Conservation (phyloP, 768 basidiomycete genomes). For the Exsudoporus frostii region DNA sequence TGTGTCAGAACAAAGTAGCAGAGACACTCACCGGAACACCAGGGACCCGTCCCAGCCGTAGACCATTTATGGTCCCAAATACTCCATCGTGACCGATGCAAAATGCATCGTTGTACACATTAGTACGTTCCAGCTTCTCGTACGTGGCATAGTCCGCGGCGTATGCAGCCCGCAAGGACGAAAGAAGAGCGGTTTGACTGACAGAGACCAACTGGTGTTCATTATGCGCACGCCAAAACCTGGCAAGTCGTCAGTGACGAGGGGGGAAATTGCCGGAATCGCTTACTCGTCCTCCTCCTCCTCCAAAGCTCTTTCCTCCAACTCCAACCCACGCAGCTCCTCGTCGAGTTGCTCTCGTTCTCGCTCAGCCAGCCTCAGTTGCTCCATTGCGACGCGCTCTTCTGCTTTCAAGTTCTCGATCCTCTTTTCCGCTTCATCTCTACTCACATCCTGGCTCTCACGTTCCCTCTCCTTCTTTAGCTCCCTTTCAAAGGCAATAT, state of each 20-base stretch:
- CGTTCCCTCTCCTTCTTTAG: conserved; percentile 78
- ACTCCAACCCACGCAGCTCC: conserved; percentile 66
- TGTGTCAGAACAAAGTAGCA: not conserved
- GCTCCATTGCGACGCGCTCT: conserved; percentile 65
- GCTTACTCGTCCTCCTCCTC: conserved; percentile 82
- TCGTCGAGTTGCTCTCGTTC: conserved; percentile 74
- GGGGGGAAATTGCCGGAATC: not conserved
- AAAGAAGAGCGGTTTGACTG: conserved; percentile 65
- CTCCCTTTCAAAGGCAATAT: conserved; percentile 89
- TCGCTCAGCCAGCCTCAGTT: conserved; percentile 70
- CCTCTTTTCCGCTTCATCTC: conserved; percentile 66
- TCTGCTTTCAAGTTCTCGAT: conserved; percentile 71
- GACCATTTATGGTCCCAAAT: conserved; percentile 97
- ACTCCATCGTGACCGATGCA: conserved; percentile 93
- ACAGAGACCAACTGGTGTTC: conserved; percentile 63
- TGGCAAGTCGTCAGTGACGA: conserved; percentile 28
- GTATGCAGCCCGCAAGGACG: conserved; percentile 74
- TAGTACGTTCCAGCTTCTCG: conserved; percentile 85
- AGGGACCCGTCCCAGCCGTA: conserved; percentile 85
- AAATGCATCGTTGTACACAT: conserved; percentile 95
- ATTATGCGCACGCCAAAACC: conserved; percentile 83
- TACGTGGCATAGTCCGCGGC: conserved; percentile 71
- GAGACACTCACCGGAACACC: conserved; percentile 63
- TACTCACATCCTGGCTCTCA: conserved; percentile 56
- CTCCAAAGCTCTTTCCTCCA: conserved; percentile 76